Conservation (phyloP, 306 rosid genomes). For the Trifolium pratense region DNA sequence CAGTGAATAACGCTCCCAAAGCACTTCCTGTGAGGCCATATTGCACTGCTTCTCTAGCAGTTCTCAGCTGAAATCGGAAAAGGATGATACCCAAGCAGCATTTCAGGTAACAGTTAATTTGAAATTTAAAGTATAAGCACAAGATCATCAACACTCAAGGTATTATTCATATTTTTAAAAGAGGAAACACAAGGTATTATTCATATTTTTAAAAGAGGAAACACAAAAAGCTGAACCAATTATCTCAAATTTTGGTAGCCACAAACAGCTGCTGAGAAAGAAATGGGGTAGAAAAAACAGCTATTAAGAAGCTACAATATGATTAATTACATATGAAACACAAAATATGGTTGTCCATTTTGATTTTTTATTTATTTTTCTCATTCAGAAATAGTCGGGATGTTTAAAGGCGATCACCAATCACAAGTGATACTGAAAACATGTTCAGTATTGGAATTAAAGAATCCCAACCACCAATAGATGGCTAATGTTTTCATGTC, state of each 20-base stretch:
- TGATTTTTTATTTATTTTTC: constrained; percentile 7
- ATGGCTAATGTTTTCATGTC: constrained; percentile 1
- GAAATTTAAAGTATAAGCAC: constrained; percentile 30
- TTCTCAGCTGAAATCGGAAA: constrained; percentile 63
- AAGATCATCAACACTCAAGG: neutral
- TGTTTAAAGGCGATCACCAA: constrained; percentile 28
- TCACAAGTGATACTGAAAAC: constrained; percentile 13
- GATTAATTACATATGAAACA: neutral
- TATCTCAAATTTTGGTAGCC: neutral
- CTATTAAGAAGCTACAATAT: constrained; percentile 11
- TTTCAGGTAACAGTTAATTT: constrained; percentile 22
- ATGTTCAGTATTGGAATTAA: constrained; percentile 11
- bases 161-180: neutral
- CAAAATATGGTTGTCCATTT: neutral
- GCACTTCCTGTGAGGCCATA: constrained; percentile 67
- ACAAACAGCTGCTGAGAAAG: neutral
- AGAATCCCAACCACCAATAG: constrained; percentile 18
- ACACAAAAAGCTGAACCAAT: constrained; percentile 6
- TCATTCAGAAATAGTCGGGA: neutral
- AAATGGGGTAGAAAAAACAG: neutral
- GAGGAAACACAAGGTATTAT: neutral
- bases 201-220: neutral
- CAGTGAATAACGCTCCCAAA: constrained; percentile 79
- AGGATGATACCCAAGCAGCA: constrained; percentile 12
- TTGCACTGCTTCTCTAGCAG: constrained; percentile 71